Evolutionary conservation across 2,329 filamentous ascomycete genomes (phyloP), one percentile per base, ranked within the genome.

Genomic region (Trichophyton equinum): DNA sequence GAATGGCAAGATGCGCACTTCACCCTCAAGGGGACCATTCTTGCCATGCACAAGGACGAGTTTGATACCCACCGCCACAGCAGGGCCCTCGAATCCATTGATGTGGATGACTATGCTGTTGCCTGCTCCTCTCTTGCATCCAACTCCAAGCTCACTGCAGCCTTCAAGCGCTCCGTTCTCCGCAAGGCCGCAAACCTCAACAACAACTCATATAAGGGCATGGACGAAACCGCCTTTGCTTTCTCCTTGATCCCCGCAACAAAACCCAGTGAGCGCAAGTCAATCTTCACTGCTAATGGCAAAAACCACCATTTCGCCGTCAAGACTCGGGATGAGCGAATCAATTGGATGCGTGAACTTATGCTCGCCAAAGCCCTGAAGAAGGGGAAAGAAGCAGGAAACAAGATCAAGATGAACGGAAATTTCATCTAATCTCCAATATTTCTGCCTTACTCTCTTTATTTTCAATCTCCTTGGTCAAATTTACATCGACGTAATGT

Each of bases 281-380:
- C 65, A 47, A 56, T 73, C 55, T 73, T 76, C 64, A 56, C 64
- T 8, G 68, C 82, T 61, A 61, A 56, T 8, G 84, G 84, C 68
- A 96, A 96, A 80, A 88, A 89, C 51, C 92, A 97, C 70, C 90
- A 97, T 72, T 97, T 97, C 72, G 89, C 92, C 0, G 92, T 96
- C 67, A 87, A 87, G 75, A 84, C 81, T 68, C 83, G 91, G 13
- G 89, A 96, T 70, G 89, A 96, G 71, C 83, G 92, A 64, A 96
- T 97, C 69, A 92, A 96, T 72, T 99, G 94, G 94, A 76, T 77
- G 75, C 69, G 75, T 3, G 75, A 77, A 65, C 64, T 77, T 36
- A 77, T 77, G 76, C 71, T 77, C 2, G 75, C 74, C n/a, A 76
- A 74, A 53, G 75, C 75, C 13, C 65, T 75, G 9, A 67, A 67